Evolutionary conservation across 306 rosid genomes (phyloP), one percentile per base, ranked within the genome.

Genomic region (Cicer yamashitae): DNA sequence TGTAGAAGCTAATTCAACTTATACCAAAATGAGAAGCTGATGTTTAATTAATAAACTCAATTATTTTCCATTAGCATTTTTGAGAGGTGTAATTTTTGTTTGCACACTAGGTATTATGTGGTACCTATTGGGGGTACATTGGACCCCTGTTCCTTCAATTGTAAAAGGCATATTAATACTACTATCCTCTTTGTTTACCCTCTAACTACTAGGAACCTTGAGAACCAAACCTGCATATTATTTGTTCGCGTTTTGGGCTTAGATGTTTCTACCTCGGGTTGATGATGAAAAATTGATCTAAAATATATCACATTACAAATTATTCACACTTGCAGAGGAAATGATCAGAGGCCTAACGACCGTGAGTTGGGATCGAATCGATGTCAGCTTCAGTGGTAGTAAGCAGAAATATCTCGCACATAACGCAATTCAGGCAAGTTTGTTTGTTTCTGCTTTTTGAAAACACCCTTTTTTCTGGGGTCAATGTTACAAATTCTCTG

Each of bases 311-410:
- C 52, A 50, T 53, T 20, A 70, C 52, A 51, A 50, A 15, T 77
- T 38, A 41, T 6, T 7, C 15, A 50, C 20, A 43, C 30, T 71
- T 85, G 77, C 65, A 94, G 98, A 91, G 84, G 89, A 85, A 84
- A 91, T 94, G 94, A 59, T 94, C 43, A 86, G 89, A 79, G 80
- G 90, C 57, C 83, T 94, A 77, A 87, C 91, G 38, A 79, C 81
- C 18, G 45, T 94, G 88, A 84, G 89, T 79, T 94, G 98, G 97
- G 98, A 91, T 51, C 73, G 97, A 48, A 75, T 94, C 60, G 97
- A 94, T 83, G 94, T 94, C 54, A 87, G 81, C 81, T 94, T 94
- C 74, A 79, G 82, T 8, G 85, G 91, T 61, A 89, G 86, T 68
- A 84, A 47, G 77, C 97, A 88, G 84, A 87, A 76, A 70, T 73